Evolutionary conservation across 257 asterid genomes (phyloP).

Genomic region (Solanum habrochaites): DNA sequence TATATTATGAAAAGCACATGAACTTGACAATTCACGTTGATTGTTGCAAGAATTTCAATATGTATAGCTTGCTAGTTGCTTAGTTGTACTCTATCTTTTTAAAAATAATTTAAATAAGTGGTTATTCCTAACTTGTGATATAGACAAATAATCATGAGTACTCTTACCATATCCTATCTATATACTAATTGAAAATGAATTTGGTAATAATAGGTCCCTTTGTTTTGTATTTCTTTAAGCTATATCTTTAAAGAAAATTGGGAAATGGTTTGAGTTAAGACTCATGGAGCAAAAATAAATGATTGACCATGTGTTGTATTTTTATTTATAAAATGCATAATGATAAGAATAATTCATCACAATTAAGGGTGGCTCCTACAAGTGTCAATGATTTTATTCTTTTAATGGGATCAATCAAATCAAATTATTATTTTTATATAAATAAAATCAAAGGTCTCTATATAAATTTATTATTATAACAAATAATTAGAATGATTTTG

Average conservation of each 20-base stretch:
- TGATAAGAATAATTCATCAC: not conserved
- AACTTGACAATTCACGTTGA: not conserved
- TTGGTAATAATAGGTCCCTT: not conserved
- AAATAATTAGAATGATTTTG: too few species aligned
- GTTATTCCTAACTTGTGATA: not conserved
- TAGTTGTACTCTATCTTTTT: not conserved
- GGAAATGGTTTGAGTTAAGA: too few species aligned
- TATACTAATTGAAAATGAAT: not conserved
- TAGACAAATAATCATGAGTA: not conserved
- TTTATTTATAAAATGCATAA: too few species aligned
- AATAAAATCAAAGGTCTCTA: too few species aligned
- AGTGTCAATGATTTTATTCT: not conserved
- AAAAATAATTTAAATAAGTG: not conserved
- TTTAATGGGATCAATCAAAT: too few species aligned
- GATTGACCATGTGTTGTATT: too few species aligned
- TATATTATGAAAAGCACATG: not conserved
- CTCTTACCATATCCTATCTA: not conserved
- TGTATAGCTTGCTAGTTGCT: not conserved
- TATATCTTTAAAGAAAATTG: not conserved
- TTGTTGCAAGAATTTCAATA: not conserved
- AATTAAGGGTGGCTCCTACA: not conserved
- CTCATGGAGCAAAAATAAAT: too few species aligned
- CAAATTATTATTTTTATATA: too few species aligned
- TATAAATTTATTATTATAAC: too few species aligned
- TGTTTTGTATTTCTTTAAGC: not conserved